Evolutionary conservation across 306 rosid species (phyloP), one percentile per base, ranked within the genome.

Genomic region (Vigna radiata): DNA sequence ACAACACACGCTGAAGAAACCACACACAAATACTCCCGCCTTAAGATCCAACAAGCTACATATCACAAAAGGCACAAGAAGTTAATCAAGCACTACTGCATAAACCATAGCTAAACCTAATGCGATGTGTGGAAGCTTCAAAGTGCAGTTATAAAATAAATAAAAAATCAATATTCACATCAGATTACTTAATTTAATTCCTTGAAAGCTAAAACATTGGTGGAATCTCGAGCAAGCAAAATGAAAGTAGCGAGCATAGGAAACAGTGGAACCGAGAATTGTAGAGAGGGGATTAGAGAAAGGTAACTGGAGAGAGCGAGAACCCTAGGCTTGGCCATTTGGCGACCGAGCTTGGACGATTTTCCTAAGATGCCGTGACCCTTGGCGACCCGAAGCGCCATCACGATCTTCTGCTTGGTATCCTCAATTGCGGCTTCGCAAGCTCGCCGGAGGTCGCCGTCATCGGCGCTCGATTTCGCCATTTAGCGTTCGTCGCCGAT

Each of bases 321-420:
- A 86, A 95, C 99, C 94, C 98, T 89, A 81, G 99, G 96, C 70
- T 92, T 92, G 36, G 97, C 99, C 99, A 95, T 92, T 68, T 95
- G 93, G 27, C 96, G 98, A 19, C 97, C 92, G 11, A 92, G 85
- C 92, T 86, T 95, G 80, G 89, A 92, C 18, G 92, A 77, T 77
- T 88, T 95, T 7, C 90, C 94, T 85, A 89, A 87, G 85, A 88
- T 84, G 72, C 91, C 96, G 4, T 84, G 89, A 68, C 98, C 87
- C 79, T 95, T 95, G 9, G 94, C 85, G 14, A 92, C 99, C 25
- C 97, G 93, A 67, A 95, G 90, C 56, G 99, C 84, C 85, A 91
- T 79, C 48, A 92, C 87, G 70, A 95, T 76, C 82, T 81, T 89
- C 91, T 95, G 97, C 79, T 85, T 89, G 31, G 92, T 91, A 62